These are phyloP conservation scores for Trichoderma koningii DNA, from an alignment of 2,329 filamentous ascomycete species.

Conservation along the genomic window DNA sequence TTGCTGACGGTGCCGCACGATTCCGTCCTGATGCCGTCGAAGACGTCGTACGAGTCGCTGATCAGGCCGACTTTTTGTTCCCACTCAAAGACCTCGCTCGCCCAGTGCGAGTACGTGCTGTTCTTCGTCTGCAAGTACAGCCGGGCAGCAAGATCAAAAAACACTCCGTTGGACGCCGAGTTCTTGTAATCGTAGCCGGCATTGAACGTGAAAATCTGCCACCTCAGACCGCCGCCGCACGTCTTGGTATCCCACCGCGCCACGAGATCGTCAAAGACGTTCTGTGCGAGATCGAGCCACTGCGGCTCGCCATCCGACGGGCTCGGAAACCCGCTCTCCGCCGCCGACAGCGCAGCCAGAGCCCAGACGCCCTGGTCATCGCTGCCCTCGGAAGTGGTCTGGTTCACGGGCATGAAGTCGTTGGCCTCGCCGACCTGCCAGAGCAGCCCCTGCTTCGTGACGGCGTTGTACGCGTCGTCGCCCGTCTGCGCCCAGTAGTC, in stretches of 20 bases:
- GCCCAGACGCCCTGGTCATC: conserved; percentile 77
- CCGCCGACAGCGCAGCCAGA: conserved; percentile 70
- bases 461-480: conserved; percentile 59
- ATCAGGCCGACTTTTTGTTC: conserved; percentile 57
- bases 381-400: conserved; percentile 58
- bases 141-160: conserved; percentile 66
- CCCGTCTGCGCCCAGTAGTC: conserved; percentile 68
- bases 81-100: conserved; percentile 64
- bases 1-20: conserved; percentile 55
- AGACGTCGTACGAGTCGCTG: conserved; percentile 59
- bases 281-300: conserved; percentile 72
- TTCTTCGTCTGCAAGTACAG: conserved; percentile 70
- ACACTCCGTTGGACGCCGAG: conserved; percentile 58
- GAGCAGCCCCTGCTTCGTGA: conserved; percentile 55
- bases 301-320: conserved; percentile 58
- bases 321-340: conserved; percentile 69
- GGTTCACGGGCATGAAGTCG: conserved; percentile 62
- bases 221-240: conserved; percentile 72
- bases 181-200: conserved; percentile 61
- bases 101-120: conserved; percentile 63
- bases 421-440: conserved; percentile 56
- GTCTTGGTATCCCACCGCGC: conserved; percentile 42
- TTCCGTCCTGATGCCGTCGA: conserved; percentile 56
- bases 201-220: conserved; percentile 76
- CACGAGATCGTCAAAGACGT: conserved; percentile 55